A percentile compares a stretch with the other conserved stretches of the same genome.
These are phyloP conservation scores for Zygosaccharomyces gambellarensis DNA, from an alignment of 805 yeast genomes.

Conservation along the genomic window DNA sequence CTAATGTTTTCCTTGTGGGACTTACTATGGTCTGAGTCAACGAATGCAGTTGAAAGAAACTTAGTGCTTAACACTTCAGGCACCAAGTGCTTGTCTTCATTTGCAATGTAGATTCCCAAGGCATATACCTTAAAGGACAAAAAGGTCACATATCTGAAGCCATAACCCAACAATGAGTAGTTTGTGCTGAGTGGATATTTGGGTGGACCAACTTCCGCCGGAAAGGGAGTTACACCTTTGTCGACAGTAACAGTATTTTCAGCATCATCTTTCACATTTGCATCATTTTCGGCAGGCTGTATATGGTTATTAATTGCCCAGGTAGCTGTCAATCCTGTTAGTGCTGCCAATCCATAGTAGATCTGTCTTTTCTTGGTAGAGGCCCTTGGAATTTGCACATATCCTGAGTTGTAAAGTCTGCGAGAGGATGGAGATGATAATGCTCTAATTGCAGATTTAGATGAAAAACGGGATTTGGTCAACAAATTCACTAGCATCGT, in stretches of 20 bases:
- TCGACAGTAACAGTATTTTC: constrained; percentile 42
- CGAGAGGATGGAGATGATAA: neutral
- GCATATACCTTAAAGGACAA: constrained; percentile 80
- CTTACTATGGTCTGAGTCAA: constrained; percentile 32
- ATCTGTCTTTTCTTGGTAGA: neutral
- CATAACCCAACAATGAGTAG: constrained; percentile 67
- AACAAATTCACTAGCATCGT: neutral
- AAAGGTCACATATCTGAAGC: constrained; percentile 80
- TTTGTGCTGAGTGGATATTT: constrained; percentile 30
- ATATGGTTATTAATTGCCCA: neutral
- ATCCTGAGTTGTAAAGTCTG: neutral
- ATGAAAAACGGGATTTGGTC: neutral
- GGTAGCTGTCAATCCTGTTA: constrained; percentile 7
- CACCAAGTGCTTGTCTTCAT: constrained; percentile 46
- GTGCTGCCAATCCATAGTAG: neutral
- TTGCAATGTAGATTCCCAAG: constrained; percentile 72
- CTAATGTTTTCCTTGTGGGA: constrained; percentile 40
- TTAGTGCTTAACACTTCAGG: constrained; percentile 41
- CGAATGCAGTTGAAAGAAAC: constrained; percentile 36
- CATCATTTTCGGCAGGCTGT: constrained; percentile 7
- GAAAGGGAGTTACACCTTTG: constrained; percentile 47
- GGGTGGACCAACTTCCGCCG: constrained; percentile 29
- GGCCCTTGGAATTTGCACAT: neutral
- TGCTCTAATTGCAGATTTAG: neutral
- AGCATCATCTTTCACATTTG: constrained; percentile 17